These are phyloP conservation scores for Ceratocystis harringtonii DNA, from an alignment of 2,329 filamentous ascomycete species.

Conservation along the genomic window DNA sequence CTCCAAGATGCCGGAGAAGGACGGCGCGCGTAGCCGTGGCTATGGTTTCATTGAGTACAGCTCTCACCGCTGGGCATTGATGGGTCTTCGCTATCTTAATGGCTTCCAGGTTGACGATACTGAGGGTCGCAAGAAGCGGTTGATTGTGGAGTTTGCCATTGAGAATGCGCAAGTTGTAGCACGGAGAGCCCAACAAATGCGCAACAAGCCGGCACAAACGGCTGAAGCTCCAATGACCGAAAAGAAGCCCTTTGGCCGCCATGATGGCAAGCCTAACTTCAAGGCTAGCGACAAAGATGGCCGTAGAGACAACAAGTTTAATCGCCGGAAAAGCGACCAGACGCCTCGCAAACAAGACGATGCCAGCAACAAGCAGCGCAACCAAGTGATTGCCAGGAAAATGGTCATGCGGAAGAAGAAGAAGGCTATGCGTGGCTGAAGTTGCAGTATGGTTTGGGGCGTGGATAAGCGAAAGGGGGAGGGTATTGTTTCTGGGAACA, in stretches of 20 bases:
- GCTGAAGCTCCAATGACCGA: background rate
- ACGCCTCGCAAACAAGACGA: constrained; percentile 25
- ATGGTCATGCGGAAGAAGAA: constrained; percentile 17
- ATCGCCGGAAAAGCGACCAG: constrained; percentile 17
- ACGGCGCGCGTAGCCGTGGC: constrained; percentile 70
- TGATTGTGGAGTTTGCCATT: constrained; percentile 95
- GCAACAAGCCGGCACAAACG: constrained; percentile 4
- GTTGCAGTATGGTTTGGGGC: background rate
- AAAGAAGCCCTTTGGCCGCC: constrained; percentile 6
- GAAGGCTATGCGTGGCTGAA: constrained; percentile 13
- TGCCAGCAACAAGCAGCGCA: constrained; percentile 22
- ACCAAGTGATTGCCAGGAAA: constrained; percentile 16
- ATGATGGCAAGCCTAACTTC: background rate
- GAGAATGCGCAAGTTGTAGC: constrained; percentile 95
- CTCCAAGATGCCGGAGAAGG: constrained; percentile 65
- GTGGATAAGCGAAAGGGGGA: background rate
- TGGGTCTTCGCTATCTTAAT: constrained; percentile 89
- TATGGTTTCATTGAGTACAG: constrained; percentile 98
- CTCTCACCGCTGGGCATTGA: constrained; percentile 83
- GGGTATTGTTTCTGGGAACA: background rate
- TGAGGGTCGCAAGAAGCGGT: constrained; percentile 65
- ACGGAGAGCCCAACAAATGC: constrained; percentile 34
- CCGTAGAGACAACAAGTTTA: constrained; percentile 15
- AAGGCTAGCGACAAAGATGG: constrained; percentile 13
- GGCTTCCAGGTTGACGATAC: constrained; percentile 48